phyloP scores from a whole-genome alignment of 345 rosid genomes.

The Salix purpurea region DNA sequence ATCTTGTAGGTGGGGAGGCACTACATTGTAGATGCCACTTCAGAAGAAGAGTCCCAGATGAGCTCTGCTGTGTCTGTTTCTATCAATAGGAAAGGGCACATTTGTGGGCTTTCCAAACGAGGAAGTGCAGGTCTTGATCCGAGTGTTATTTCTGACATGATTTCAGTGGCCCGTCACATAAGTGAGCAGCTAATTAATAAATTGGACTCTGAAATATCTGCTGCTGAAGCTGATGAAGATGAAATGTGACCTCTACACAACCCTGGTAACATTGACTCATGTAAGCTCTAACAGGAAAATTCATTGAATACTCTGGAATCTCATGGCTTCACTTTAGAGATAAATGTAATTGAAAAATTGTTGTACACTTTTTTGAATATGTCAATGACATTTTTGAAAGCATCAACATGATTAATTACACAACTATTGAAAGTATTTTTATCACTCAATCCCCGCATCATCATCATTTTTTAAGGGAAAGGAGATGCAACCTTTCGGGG shows the following conservation, averaged over 20 bases:
- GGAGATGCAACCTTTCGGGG: too few species aligned
- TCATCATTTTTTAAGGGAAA: too few species aligned
- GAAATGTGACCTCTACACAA: slow-evolving; percentile 6
- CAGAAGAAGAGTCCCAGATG: slow-evolving; percentile 94
- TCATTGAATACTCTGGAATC: too few species aligned
- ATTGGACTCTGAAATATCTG: slow-evolving; percentile 69
- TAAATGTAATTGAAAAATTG: too few species aligned
- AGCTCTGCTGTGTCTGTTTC: slow-evolving; percentile 84
- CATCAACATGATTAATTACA: too few species aligned
- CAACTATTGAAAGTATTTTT: too few species aligned
- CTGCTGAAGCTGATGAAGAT: slow-evolving; percentile 60
- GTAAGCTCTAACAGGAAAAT: background rate
- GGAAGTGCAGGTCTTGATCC: slow-evolving; percentile 89
- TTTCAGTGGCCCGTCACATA: slow-evolving; percentile 68
- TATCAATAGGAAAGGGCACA: slow-evolving; percentile 58
- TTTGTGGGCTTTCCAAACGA: slow-evolving; percentile 72
- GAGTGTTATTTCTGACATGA: slow-evolving; percentile 76
- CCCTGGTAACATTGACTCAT: background rate
- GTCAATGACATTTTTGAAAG: too few species aligned
- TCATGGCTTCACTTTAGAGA: too few species aligned
- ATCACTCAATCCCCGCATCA: too few species aligned
- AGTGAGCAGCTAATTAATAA: slow-evolving; percentile 55
- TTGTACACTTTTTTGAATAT: too few species aligned
- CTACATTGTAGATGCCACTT: slow-evolving; percentile 81
- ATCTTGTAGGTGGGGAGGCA: slow-evolving; percentile 58